Base-by-base conservation (phyloP, 2,329 filamentous ascomycete genomes). In the Paramyrothecium roridum region DNA sequence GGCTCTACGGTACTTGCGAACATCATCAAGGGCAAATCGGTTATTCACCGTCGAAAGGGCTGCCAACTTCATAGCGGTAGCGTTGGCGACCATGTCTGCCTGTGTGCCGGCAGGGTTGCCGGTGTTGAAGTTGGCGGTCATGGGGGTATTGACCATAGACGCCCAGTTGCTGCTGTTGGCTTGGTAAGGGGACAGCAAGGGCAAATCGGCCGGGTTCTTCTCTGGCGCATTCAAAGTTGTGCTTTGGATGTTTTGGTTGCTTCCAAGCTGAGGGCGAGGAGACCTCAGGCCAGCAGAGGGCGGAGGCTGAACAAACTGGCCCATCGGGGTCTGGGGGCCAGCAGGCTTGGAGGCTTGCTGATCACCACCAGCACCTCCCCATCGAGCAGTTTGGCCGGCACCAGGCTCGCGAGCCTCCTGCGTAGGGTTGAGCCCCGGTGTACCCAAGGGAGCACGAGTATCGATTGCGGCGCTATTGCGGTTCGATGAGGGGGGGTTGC, bases 41-140 rank as follows among this genome's bases (percentile, higher is more conserved):
- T 98, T 99, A 78, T 98, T 99, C 51, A 99, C 95, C 3, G 95
- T 99, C 6, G 93, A 98, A 48, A 99, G 80, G 19, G 95, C 95
- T 48, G 95, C 95, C 52, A 99, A 83, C 73, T 99, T 99, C 95
- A 99, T 99, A 21, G 95, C 95, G 17, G 95, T 98, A 23, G 95
- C 95, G 69, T 98, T 99, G 56, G 95, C 95, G 56, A 99, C 89
- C 93, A 98, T 98, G 67, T 99, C 95, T 17, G 92, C 93, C 71
- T 97, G 93, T 54, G 83, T 87, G 49, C 78, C 79, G 45, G 78
- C 76, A 43, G 75, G 75, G 61, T 82, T 71, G 53, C 61, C 64
- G 17, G 80, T 75, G 60, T 82, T 88, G 73, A 98, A 99, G 62
- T 87, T 93, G 45, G 91, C 78, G 6, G 93, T 90, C 89, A 98